A percentile compares a stretch with the other conserved stretches of the same genome.
These are phyloP conservation scores for Trichoderma oligosporum DNA, from an alignment of 2,329 filamentous ascomycete genomes.

Conservation along the genomic window DNA sequence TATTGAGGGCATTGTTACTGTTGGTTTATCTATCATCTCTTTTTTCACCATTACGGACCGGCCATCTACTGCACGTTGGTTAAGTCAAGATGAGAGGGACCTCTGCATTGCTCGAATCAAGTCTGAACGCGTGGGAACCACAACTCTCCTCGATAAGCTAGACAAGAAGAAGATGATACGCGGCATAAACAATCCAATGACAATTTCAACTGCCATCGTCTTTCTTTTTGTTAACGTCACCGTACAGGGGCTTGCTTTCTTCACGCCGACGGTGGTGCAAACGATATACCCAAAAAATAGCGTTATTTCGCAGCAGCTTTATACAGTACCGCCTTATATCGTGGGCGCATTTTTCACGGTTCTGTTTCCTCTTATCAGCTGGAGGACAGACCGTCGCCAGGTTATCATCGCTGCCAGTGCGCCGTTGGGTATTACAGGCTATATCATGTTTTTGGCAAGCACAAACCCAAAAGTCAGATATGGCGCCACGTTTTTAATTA, in stretches of 20 bases:
- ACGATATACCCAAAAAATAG: slow-evolving; percentile 59
- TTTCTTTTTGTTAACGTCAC: slow-evolving; percentile 62
- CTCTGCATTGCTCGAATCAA: slow-evolving; percentile 64
- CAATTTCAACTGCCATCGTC: slow-evolving; percentile 52
- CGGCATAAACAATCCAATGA: slow-evolving; percentile 62
- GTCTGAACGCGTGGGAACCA: slow-evolving; percentile 61
- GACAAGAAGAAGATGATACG: slow-evolving; percentile 55
- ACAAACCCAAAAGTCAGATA: slow-evolving; percentile 54
- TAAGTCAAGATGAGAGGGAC: slow-evolving; percentile 61
- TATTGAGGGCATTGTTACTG: slow-evolving; percentile 61
- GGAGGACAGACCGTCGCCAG: slow-evolving; percentile 55
- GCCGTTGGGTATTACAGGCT: slow-evolving; percentile 64
- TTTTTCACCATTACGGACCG: slow-evolving; percentile 66
- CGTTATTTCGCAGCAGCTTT: slow-evolving; percentile 63
- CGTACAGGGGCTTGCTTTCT: slow-evolving; percentile 58
- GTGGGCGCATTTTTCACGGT: slow-evolving; percentile 66
- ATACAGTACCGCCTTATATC: slow-evolving; percentile 66
- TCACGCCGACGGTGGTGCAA: slow-evolving; percentile 63
- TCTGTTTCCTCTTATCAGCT: slow-evolving; percentile 57
- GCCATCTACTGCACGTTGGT: slow-evolving; percentile 64
- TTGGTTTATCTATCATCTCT: slow-evolving; percentile 52
- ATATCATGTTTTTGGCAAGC: slow-evolving; percentile 65
- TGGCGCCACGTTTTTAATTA: slow-evolving; percentile 66
- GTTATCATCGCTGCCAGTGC: slow-evolving; percentile 58
- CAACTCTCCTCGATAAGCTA: slow-evolving; percentile 60